Evolutionary conservation across 352 stramenopile genomes (phyloP).

Genomic region (Phytopythium kandeliae): DNA sequence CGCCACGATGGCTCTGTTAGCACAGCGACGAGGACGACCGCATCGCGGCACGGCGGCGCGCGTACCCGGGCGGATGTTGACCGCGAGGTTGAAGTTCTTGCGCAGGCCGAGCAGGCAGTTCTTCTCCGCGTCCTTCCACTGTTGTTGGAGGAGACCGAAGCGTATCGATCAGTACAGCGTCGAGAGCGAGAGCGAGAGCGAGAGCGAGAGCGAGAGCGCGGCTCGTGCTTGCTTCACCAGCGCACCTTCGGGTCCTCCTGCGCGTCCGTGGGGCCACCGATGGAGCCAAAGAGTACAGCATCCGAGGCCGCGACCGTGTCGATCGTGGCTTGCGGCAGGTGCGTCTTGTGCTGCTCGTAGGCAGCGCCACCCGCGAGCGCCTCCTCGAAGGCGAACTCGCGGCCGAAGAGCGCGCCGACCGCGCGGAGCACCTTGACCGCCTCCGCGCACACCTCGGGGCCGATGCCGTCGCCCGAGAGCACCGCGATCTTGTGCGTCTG

Average conservation of each 20-base stretch:
- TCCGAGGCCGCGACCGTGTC: slow-evolving; percentile 87
- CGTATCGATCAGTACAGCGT: too few relatives aligned
- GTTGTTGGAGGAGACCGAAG: too few relatives aligned
- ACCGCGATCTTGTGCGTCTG: slow-evolving; percentile 90
- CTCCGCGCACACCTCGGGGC: slow-evolving; percentile 96
- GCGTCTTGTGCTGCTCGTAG: slow-evolving; percentile 87
- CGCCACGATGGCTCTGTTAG: neutral
- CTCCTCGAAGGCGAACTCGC: slow-evolving; percentile 92
- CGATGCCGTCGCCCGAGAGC: slow-evolving; percentile 97
- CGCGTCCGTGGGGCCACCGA: slow-evolving; percentile 93
- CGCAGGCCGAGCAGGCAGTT: slow-evolving; percentile 97
- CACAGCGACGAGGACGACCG: neutral
- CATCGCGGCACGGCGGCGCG: neutral
- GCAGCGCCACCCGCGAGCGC: slow-evolving; percentile 95
- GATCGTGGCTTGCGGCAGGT: slow-evolving; percentile 94
- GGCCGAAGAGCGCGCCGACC: slow-evolving; percentile 73
- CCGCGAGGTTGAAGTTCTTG: slow-evolving; percentile 97
- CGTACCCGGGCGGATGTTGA: slow-evolving; percentile 93
- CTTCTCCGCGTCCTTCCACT: slow-evolving; percentile 91
- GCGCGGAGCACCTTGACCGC: slow-evolving; percentile 90
- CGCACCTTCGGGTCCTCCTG: slow-evolving; percentile 77
- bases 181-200: too few relatives aligned
- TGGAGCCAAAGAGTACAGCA: slow-evolving; percentile 95
- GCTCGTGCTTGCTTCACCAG: too few relatives aligned
- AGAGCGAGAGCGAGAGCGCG: too few relatives aligned